These are phyloP conservation scores for Tetracladium marchalianum DNA, from an alignment of 495 filamentous ascomycete species.

Conservation along the genomic window DNA sequence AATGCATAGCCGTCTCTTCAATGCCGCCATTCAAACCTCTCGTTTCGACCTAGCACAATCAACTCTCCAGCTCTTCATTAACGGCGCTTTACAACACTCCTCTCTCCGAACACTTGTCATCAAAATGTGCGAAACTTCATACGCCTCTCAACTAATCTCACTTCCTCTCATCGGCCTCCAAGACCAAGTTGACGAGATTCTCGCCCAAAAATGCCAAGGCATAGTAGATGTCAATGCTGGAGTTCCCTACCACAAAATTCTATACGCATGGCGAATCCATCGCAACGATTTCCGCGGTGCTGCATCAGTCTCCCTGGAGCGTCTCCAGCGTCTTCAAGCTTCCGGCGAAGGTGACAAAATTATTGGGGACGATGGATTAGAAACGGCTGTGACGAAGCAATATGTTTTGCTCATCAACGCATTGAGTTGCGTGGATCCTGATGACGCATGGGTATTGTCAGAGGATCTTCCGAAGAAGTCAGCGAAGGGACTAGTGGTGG, in stretches of 20 bases:
- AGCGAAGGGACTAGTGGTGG: conserved; percentile 1
- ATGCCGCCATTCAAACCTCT: conserved; percentile 61
- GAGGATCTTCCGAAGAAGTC: conserved; percentile 22
- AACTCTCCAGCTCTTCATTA: conserved; percentile 60
- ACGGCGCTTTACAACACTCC: conserved; percentile 53
- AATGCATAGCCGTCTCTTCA: conserved; percentile 74
- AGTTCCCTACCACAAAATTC: conserved; percentile 65
- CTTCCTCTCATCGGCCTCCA: conserved; percentile 71
- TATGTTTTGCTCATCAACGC: conserved; percentile 85
- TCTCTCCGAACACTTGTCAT: conserved; percentile 57
- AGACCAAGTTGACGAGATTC: conserved; percentile 64
- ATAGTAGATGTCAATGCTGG: conserved; percentile 46
- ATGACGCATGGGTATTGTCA: conserved; percentile 62
- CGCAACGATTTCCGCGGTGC: conserved; percentile 82
- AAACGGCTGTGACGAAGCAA: conserved; percentile 50
- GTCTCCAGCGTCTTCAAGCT: conserved; percentile 52
- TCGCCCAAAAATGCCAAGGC: conserved; percentile 51
- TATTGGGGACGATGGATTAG: conserved; percentile 38
- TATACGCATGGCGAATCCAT: conserved; percentile 81
- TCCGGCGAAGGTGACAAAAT: conserved; percentile 32
- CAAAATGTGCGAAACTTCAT: conserved; percentile 57
- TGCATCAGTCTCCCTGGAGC: conserved; percentile 62
- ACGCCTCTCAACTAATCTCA: conserved; percentile 56
- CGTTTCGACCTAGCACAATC: conserved; percentile 77
- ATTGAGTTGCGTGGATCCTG: conserved; percentile 68